Evolutionary conservation across 2,329 filamentous ascomycete species (phyloP).

Genomic region (Hypoxylon sp.): DNA sequence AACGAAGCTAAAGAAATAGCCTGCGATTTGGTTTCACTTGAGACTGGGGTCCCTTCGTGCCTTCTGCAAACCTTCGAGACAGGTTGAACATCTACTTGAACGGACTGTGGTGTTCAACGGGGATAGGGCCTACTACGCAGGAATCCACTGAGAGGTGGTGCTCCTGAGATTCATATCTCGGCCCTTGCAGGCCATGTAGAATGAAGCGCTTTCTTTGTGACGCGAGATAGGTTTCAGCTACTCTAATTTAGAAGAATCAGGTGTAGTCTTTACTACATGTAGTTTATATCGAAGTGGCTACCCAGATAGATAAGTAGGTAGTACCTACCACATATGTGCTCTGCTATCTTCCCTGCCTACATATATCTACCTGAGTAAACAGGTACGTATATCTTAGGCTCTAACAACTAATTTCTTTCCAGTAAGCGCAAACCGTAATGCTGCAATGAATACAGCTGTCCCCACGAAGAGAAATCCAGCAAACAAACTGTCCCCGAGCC

Average conservation of each 20-base stretch:
- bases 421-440: constrained; percentile 32
- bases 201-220: background rate
- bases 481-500: constrained; percentile 51
- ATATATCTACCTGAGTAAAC: no score
- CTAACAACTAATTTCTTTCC: constrained; percentile 35
- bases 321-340: background rate
- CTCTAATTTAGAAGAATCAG: no score
- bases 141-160: background rate
- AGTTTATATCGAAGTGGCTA: no score
- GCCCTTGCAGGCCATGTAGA: background rate
- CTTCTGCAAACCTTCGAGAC: background rate
- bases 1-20: background rate
- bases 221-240: background rate
- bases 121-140: background rate
- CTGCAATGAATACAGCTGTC: constrained; percentile 38
- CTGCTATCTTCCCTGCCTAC: no score
- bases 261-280: no score
- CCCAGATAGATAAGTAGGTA: no score
- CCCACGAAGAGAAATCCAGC: constrained; percentile 48
- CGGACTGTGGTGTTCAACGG: background rate
- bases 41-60: background rate
- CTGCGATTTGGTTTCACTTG: background rate
- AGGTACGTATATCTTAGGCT: constrained; percentile 15
- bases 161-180: background rate
- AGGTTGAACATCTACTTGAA: background rate